Percentiles rank a stretch among this genome's conserved stretches.
phyloP scores from a whole-genome alignment of 148 eudicot species.

The Nyssa sinensis region DNA sequence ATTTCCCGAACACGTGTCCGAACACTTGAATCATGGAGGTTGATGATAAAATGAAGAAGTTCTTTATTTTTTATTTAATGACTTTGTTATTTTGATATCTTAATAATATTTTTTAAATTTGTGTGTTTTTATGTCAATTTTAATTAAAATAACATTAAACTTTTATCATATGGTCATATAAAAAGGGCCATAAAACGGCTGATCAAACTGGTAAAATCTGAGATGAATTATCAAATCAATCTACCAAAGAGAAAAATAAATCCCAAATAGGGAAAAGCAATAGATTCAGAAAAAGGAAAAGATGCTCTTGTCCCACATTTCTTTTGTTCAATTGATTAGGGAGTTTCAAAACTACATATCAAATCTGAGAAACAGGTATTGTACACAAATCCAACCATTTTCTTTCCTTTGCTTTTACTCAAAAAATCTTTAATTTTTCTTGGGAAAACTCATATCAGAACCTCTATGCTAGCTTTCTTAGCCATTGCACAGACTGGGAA shows the following conservation, averaged over 20 bases:
- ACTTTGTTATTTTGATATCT: no score
- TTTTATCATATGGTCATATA: no score
- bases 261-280: background rate
- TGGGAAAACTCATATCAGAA: constrained; percentile 29
- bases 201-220: background rate
- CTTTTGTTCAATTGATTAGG: background rate
- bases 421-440: background rate
- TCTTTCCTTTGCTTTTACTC: background rate
- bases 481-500: constrained; percentile 70
- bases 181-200: background rate
- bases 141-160: no score
- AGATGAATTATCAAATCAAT: background rate
- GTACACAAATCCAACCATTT: background rate
- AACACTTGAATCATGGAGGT: no score
- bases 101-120: no score
- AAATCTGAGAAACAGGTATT: background rate
- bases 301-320: background rate
- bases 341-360: background rate
- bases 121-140: no score
- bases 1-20: no score
- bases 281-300: background rate
- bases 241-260: background rate
- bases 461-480: constrained; percentile 59
- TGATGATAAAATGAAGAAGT: no score
- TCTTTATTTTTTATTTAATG: no score